Base-by-base conservation (phyloP, 2,329 filamentous ascomycete species). In the Penicillium sumatraense region DNA sequence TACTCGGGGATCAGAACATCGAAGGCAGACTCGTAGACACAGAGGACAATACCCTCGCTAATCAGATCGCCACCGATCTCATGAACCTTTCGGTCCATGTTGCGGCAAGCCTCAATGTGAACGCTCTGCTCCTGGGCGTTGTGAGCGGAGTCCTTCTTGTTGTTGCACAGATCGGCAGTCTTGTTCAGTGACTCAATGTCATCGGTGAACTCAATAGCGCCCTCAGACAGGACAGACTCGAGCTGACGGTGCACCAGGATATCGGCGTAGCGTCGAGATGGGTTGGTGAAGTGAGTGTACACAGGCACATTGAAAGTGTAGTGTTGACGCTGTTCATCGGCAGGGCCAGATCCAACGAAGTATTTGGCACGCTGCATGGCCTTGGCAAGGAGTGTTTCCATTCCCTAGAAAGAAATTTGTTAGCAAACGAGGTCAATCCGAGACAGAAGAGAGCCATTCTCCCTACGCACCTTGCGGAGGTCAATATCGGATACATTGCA, bases 81-180 rank as follows among this genome's bases (percentile, higher is more conserved):
- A 72, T 91, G 88, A 63, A 90, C 87, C 75, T 89, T 90, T 80
- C 90, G 92, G 78, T 98, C 93, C 90, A 99, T 97, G 67, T 87
- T 88, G 65, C 95, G 89, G 81, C 95, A 99, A 5, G 93, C 91
- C 73, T 98, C 95, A 61, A 99, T 97, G 78, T 99, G 95, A 47
- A 99, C 92, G 75, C 95, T 98, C 79, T 99, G 95, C 75, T 99
- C 95, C 75, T 99, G 95, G 13, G 95, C 95, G 69, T 91, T 95
- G 78, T 96, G 93, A 1, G 95, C 92, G 11, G 93, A 98, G 72
- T 99, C 95, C 76, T 98, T 99, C 87, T 98, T 99, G 71, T 90
- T 96, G 80, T 99, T 99, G 83, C 91, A 96, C 65, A 91, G 86
- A 76, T 99, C 95, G 8, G 93, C 90, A 48, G 90, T 96, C 85